A percentile compares a stretch with the other conserved stretches of the same genome.
Conservation (phyloP, 257 asterid species). For the Paraleonurus japonicus region DNA sequence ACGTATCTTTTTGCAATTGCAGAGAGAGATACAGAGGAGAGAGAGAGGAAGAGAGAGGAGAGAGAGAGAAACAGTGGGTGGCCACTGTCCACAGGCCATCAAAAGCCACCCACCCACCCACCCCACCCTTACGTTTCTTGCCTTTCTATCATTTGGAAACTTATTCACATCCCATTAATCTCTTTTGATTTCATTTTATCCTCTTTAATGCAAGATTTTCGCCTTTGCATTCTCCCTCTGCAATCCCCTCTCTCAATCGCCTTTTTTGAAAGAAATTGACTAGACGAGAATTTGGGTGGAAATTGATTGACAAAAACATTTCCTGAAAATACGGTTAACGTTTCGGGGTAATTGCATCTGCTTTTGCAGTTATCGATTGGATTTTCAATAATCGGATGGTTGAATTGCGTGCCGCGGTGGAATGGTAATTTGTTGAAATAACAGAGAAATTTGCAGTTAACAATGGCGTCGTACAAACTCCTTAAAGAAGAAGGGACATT, state of each 20-base stretch:
- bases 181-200: not conserved
- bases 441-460: not conserved
- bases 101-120: conserved; percentile 24
- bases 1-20: conserved; percentile 27
- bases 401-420: not conserved
- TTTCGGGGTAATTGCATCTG: not conserved
- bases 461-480: conserved; percentile 47
- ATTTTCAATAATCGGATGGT: not conserved
- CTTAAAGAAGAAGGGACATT: conserved; percentile 27
- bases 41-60: conserved; percentile 2
- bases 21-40: conserved; percentile 8
- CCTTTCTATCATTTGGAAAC: conserved; percentile 16
- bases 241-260: not conserved
- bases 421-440: not conserved
- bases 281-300: not conserved
- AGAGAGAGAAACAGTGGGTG: conserved; percentile 25
- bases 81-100: conserved; percentile 32
- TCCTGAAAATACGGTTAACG: not conserved
- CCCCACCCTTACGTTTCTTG: conserved; percentile 27
- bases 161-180: not conserved
- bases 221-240: not conserved
- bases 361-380: not conserved
- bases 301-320: not conserved
- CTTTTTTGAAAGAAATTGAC: not conserved
- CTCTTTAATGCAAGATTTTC: not conserved